Percentiles rank a stretch among this genome's conserved stretches.
Conservation (phyloP, 441 rosid species). For the Arabidopsis lyrata region DNA sequence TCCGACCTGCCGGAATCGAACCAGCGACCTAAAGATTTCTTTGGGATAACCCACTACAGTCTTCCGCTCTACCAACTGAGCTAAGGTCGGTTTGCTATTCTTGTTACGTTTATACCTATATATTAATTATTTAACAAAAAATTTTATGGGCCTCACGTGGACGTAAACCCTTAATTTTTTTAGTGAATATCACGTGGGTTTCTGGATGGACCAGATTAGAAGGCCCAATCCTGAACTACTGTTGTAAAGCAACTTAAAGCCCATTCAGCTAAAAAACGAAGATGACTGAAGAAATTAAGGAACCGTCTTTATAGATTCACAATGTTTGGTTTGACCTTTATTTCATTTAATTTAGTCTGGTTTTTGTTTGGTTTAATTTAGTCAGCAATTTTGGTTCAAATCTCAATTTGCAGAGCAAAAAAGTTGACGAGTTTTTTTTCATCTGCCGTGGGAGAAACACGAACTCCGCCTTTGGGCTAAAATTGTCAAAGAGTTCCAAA, state of each 20-base stretch:
- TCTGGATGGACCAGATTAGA: neutral
- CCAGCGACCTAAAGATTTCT: constrained; percentile 49
- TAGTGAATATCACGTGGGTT: neutral
- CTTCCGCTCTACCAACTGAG: constrained; percentile 97
- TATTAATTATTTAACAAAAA: no score
- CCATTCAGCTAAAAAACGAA: neutral
- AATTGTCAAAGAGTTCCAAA: constrained; percentile 26
- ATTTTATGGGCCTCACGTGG: neutral
- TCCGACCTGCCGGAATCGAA: constrained; percentile 55
- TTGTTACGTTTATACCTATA: no score
- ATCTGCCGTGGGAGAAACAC: constrained; percentile 39
- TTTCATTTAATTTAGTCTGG: neutral
- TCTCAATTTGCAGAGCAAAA: constrained; percentile 13
- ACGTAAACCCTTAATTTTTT: neutral
- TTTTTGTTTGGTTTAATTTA: neutral
- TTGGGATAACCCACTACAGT: constrained; percentile 52
- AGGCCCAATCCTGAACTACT: neutral
- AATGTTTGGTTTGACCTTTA: neutral
- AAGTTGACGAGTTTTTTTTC: constrained; percentile 36
- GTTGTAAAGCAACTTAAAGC: neutral
- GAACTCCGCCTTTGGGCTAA: constrained; percentile 7
- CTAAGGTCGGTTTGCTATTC: constrained; percentile 64
- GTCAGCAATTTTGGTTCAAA: constrained; percentile 1
- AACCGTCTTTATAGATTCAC: neutral
- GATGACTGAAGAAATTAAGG: neutral